Base-by-base conservation (phyloP, 148 eudicot species). In the Oxyria digyna region DNA sequence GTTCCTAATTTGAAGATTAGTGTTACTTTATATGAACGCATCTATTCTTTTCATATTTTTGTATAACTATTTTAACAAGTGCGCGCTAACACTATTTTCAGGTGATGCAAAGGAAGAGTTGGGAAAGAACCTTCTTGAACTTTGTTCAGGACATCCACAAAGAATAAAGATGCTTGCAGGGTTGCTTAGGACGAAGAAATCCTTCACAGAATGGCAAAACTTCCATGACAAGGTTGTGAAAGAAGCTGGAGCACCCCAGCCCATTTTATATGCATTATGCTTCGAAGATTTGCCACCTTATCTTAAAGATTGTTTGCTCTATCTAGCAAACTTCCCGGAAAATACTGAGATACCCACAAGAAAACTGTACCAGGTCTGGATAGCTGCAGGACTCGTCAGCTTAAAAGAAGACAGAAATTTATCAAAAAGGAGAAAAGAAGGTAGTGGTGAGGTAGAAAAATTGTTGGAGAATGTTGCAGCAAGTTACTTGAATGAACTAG, bases 401-500 rank as follows among this genome's bases (percentile, higher is more conserved):
- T 18, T 40, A 18, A 35, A 65, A 35, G 43, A 65, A 21, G 43
- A 65, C 14, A 15, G 9, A 8, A 3, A 37, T 0, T n/a, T 6
- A 35, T n/a, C 43, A 37, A 65, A 37, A 18, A 35, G 20, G 45
- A 57, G 37, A 55, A 55, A 55, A 11, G 33, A 24, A 20, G 15
- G 7, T 13, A 10, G 33, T 11, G n/a, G 17, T 27, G 68, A n/a
- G 68, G 24, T 0, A 17, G 23, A 6, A 2, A 8, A 64, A 11
- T 35, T 65, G 52, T 4, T 3, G 42, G 68, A 65, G 45, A 65
- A 35, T 8, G 14, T 65, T 35, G 68, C 26, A n/a, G 68, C n/a
- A 18, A 8, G 27, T n/a, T 37, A 65, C 68, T 65, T 65, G 68
- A 9, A 65, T 37, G 68, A 65, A 27, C 29, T 65, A 20, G 68